A percentile compares a stretch with the other conserved stretches of the same genome.
Conservation (phyloP, 768 basidiomycete genomes). For the Coprinopsis cinerea region DNA sequence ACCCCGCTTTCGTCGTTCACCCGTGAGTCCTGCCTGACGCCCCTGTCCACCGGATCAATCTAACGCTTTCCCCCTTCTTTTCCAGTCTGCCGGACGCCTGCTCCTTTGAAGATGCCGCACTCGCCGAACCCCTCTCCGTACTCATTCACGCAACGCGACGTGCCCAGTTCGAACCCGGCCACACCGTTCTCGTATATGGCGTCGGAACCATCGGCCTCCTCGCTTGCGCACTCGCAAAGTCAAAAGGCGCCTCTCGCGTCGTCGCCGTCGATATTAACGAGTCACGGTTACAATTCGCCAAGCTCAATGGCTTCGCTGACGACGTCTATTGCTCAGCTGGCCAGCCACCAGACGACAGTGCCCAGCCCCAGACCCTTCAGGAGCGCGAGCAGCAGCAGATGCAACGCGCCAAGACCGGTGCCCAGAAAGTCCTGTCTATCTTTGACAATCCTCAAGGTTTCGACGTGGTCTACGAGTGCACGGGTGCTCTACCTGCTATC, state of each 20-base stretch:
- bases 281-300: constrained; percentile 74
- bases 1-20: constrained; percentile 80
- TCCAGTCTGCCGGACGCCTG: constrained; percentile 68
- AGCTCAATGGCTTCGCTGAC: constrained; percentile 67
- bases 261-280: constrained; percentile 84
- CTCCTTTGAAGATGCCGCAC: constrained; percentile 74
- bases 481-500: constrained; percentile 87
- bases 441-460: constrained; percentile 73
- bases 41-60: background rate
- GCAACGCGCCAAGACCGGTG: constrained; percentile 53
- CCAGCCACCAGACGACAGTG: background rate
- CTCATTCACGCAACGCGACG: constrained; percentile 61
- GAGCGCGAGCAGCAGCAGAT: constrained; percentile 54
- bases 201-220: constrained; percentile 92
- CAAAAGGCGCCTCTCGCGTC: constrained; percentile 63
- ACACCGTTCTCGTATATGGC: constrained; percentile 83
- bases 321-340: constrained; percentile 48
- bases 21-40: constrained; percentile 51
- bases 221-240: constrained; percentile 73
- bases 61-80: constrained; percentile 2
- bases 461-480: constrained; percentile 93
- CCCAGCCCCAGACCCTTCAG: constrained; percentile 20
- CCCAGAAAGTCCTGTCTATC: constrained; percentile 41
- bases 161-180: constrained; percentile 39
- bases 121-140: constrained; percentile 94